These are phyloP conservation scores for Melampsora larici-populina DNA, from an alignment of 1,284 basidiomycete genomes.

Conservation along the genomic window DNA sequence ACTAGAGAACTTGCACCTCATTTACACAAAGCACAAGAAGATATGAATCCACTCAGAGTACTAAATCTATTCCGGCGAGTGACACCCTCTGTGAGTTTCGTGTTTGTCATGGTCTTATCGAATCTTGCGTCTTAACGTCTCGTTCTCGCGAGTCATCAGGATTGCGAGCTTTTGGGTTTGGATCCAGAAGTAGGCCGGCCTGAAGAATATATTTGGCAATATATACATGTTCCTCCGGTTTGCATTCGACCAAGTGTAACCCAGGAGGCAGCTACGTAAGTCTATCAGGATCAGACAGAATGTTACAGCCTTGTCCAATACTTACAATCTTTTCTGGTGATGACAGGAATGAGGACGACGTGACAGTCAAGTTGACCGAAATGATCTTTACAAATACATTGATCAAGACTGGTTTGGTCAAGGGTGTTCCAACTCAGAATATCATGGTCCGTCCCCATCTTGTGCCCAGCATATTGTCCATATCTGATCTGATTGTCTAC, in stretches of 20 bases:
- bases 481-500: neutral
- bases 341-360: constrained; percentile 81
- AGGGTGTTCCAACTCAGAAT: constrained; percentile 80
- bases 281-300: constrained; percentile 43
- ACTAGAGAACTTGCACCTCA: constrained; percentile 82
- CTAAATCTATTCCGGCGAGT: constrained; percentile 89
- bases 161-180: constrained; percentile 90
- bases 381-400: constrained; percentile 93
- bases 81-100: constrained; percentile 63
- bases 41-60: constrained; percentile 90
- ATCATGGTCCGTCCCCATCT: constrained; percentile 68
- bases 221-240: constrained; percentile 95
- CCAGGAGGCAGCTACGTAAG: constrained; percentile 75
- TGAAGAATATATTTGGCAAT: constrained; percentile 99
- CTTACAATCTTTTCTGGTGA: neutral
- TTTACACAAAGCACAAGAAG: constrained; percentile 86
- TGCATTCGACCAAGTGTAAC: constrained; percentile 96
- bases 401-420: constrained; percentile 82
- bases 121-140: neutral
- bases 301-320: neutral
- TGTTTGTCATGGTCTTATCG: constrained; percentile 6
- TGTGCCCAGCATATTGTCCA: neutral
- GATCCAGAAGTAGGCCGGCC: constrained; percentile 85
- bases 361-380: constrained; percentile 95
- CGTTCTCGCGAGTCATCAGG: constrained; percentile 57